phyloP scores from a whole-genome alignment of 192 early-diverging fungal species.

The Geosiphon pyriformis region DNA sequence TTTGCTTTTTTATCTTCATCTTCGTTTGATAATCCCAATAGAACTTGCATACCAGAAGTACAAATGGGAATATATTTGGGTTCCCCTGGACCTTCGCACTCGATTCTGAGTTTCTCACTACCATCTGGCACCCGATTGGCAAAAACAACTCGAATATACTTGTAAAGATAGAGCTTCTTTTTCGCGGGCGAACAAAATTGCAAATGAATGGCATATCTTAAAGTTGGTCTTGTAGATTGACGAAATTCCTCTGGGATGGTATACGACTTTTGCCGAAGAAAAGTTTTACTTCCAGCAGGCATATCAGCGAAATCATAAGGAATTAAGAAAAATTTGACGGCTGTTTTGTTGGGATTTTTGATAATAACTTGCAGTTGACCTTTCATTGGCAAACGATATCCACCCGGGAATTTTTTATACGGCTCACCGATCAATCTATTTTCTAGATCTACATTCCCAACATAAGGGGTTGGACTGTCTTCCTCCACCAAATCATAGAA shows the following conservation, averaged over 20 bases:
- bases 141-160: slow-evolving; percentile 70
- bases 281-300: slow-evolving; percentile 67
- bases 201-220: slow-evolving; percentile 72
- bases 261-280: slow-evolving; percentile 76
- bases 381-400: slow-evolving; percentile 63
- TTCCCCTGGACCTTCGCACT: slow-evolving; percentile 54
- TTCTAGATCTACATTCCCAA: slow-evolving; percentile 65
- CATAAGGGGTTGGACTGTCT: slow-evolving; percentile 64
- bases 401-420: slow-evolving; percentile 39
- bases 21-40: not conserved
- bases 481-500: slow-evolving; percentile 65
- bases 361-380: slow-evolving; percentile 80
- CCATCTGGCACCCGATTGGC: slow-evolving; percentile 55
- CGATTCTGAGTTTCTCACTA: slow-evolving; percentile 57
- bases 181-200: slow-evolving; percentile 58
- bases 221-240: slow-evolving; percentile 33
- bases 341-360: slow-evolving; percentile 72
- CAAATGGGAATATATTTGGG: slow-evolving; percentile 5
- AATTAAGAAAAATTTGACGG: slow-evolving; percentile 72
- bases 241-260: slow-evolving; percentile 27
- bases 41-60: not conserved
- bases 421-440: slow-evolving; percentile 38
- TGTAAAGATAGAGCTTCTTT: slow-evolving; percentile 56
- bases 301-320: slow-evolving; percentile 77
- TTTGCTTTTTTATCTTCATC: no score